phyloP scores from a whole-genome alignment of 225 moss, liverwort and hornwort species.

The Straminergon stramineum region DNA sequence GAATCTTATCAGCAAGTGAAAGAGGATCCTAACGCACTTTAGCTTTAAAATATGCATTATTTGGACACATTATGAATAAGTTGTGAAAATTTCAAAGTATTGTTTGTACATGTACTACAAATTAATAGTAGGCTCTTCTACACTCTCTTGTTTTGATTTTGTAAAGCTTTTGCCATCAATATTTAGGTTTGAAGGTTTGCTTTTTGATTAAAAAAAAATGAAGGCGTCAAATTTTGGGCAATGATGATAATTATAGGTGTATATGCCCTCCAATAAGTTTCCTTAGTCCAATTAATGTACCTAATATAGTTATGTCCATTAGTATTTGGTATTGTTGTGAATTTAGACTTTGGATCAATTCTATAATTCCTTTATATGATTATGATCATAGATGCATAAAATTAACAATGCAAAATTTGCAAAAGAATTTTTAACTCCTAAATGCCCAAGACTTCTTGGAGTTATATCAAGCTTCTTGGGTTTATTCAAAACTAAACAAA shows the following conservation, averaged over 20 bases:
- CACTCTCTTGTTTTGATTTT: background rate
- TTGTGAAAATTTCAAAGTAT: background rate
- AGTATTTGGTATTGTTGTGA: background rate
- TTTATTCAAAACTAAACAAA: background rate
- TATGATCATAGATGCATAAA: background rate
- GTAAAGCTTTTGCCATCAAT: no score
- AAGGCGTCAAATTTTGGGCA: accelerated
- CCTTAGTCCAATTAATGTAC: background rate
- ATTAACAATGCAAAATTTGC: background rate
- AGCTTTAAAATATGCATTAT: background rate
- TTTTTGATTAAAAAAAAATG: background rate
- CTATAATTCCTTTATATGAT: background rate
- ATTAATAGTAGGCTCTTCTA: no score
- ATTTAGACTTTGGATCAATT: background rate
- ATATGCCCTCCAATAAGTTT: background rate
- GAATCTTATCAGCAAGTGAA: background rate
- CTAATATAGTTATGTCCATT: background rate
- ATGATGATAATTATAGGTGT: background rate
- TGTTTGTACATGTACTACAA: background rate
- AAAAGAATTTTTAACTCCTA: background rate
- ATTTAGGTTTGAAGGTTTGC: background rate
- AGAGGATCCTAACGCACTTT: background rate
- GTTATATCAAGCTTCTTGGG: background rate
- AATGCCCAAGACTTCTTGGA: background rate
- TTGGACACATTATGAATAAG: background rate